Conservation (phyloP, 176 grass and related monocot species). For the Cenchrus fungigraminus region DNA sequence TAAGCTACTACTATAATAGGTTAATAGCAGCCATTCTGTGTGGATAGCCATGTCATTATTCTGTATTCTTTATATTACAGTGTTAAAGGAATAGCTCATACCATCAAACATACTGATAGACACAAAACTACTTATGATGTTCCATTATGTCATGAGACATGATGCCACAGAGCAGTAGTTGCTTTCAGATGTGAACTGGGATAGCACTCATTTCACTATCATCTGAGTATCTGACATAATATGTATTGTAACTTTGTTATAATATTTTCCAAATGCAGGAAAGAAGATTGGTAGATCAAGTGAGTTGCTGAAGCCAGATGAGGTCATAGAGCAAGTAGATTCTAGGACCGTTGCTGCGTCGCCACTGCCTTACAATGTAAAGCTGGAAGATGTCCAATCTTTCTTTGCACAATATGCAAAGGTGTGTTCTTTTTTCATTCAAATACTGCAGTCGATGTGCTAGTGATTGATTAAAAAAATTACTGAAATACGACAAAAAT, state of each 20-base stretch:
- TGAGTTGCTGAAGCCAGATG: conserved; percentile 57
- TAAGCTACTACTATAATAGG: not conserved
- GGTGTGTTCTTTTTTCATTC: conserved; percentile 50
- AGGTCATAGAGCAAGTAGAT: conserved; percentile 64
- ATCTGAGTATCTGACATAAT: not conserved
- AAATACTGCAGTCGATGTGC: not conserved
- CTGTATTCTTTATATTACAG: not conserved
- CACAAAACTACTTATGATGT: not conserved
- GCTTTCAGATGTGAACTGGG: not conserved
- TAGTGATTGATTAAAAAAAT: not conserved
- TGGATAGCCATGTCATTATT: not conserved
- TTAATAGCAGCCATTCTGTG: not conserved
- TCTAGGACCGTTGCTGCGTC: conserved; percentile 64
- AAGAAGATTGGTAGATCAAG: conserved; percentile 61
- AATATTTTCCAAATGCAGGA: conserved; percentile 46
- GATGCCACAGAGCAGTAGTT: not conserved
- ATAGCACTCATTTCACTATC: not conserved
- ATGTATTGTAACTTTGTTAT: not conserved
- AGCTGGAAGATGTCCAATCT: conserved; percentile 68
- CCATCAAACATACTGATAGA: not conserved
- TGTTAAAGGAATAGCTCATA: not conserved
- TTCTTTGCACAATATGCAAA: conserved; percentile 67
- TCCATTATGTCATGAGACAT: not conserved
- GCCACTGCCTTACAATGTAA: conserved; percentile 76
- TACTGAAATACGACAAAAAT: not conserved